Conservation (phyloP, 2,329 filamentous ascomycete genomes). For the Elsinoe fawcettii region DNA sequence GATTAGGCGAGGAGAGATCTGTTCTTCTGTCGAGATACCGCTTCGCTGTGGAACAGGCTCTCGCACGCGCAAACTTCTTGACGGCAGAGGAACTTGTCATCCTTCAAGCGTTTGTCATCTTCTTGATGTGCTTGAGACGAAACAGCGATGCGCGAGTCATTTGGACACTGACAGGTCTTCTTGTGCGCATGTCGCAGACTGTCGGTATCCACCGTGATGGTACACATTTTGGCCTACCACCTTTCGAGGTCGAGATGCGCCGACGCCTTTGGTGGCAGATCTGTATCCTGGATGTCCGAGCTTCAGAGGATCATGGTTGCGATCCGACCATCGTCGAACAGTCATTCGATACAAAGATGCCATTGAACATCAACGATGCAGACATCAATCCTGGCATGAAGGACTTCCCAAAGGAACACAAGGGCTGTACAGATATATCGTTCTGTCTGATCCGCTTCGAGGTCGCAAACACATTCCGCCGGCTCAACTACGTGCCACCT, state of each 20-base stretch:
- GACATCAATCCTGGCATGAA: conserved; percentile 45
- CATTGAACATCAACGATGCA: conserved; percentile 49
- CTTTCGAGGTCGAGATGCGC: conserved; percentile 54
- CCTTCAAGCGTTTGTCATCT: conserved; percentile 55
- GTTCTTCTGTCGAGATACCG: conserved; percentile 49
- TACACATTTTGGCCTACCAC: conserved; percentile 45
- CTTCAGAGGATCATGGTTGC: conserved; percentile 56
- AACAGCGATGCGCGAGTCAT: conserved; percentile 44
- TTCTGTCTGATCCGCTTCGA: conserved; percentile 49
- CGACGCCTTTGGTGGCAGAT: conserved; percentile 34
- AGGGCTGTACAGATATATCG: conserved; percentile 52
- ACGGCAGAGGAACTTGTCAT: conserved; percentile 55
- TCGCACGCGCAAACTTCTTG: conserved; percentile 56
- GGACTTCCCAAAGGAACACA: conserved; percentile 40
- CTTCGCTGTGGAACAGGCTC: conserved; percentile 55
- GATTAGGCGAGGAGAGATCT: conserved; percentile 46
- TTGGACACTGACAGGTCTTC: conserved; percentile 53
- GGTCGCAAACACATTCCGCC: conserved; percentile 41
- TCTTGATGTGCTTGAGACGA: conserved; percentile 49
- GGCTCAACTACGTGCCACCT: conserved; percentile 39
- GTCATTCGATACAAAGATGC: conserved; percentile 54
- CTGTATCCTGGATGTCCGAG: conserved; percentile 50
- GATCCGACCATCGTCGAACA: conserved; percentile 52
- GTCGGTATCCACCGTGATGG: conserved; percentile 55
- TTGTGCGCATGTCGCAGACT: conserved; percentile 52